A percentile compares a stretch with the other conserved stretches of the same genome.
Conservation (phyloP, 2,329 filamentous ascomycete genomes). For the Neocucurbitaria cava region DNA sequence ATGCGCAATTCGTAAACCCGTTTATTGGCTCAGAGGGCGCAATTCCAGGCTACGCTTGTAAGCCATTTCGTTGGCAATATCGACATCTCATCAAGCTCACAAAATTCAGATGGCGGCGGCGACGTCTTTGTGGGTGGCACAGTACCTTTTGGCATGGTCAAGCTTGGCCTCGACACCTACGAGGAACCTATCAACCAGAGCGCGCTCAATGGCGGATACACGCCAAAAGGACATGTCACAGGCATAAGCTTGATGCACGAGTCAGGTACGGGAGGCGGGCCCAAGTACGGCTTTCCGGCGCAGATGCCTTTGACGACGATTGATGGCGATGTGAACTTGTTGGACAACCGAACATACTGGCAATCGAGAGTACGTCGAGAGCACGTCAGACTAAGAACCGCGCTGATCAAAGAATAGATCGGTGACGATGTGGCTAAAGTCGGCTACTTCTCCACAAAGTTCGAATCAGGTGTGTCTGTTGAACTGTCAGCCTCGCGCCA, state of each 20-base stretch:
- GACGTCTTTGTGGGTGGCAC: constrained; percentile 50
- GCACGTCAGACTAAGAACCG: fast-evolving
- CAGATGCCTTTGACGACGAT: constrained; percentile 50
- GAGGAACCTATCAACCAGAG: constrained; percentile 45
- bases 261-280: constrained; percentile 45
- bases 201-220: constrained; percentile 51
- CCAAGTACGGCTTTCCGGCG: constrained; percentile 51
- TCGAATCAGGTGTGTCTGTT: constrained; percentile 45
- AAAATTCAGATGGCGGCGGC: constrained; percentile 45
- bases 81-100: constrained; percentile 2
- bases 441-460: constrained; percentile 45
- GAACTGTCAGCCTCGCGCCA: constrained; percentile 48
- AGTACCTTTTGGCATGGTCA: constrained; percentile 51
- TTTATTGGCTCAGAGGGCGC: constrained; percentile 58
- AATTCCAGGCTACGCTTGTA: constrained; percentile 48
- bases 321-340: background rate
- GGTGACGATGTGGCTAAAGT: constrained; percentile 43
- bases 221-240: constrained; percentile 49
- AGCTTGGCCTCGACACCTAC: constrained; percentile 50
- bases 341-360: constrained; percentile 52
- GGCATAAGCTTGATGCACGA: constrained; percentile 50
- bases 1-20: constrained; percentile 51
- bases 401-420: constrained; percentile 17
- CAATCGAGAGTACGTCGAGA: constrained; percentile 40
- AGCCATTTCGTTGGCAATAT: background rate